phyloP scores from a whole-genome alignment of 1,284 basidiomycete genomes.

The Flammula alnicola region DNA sequence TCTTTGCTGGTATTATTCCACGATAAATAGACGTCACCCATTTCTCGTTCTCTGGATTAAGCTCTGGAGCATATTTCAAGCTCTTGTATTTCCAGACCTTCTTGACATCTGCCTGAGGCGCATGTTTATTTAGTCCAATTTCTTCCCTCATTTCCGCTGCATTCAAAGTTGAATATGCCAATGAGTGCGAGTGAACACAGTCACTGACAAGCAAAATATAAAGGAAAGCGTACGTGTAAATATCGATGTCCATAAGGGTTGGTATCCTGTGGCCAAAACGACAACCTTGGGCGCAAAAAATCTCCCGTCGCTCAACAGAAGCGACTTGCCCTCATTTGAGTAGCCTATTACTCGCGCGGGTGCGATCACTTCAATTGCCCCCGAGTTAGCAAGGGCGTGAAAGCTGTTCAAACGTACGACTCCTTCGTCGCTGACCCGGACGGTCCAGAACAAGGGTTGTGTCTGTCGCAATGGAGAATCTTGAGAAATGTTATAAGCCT shows the following conservation, averaged over 20 bases:
- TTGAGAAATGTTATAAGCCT: conserved; percentile 26
- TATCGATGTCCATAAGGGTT: conserved; percentile 51
- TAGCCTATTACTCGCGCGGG: conserved; percentile 45
- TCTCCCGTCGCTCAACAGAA: conserved; percentile 45
- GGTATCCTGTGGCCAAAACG: conserved; percentile 57
- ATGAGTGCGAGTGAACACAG: neutral
- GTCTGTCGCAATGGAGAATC: conserved; percentile 47
- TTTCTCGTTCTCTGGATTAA: conserved; percentile 22
- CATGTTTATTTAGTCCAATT: conserved; percentile 40
- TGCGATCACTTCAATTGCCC: conserved; percentile 46
- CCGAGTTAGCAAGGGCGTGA: conserved; percentile 39
- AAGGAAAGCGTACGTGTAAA: conserved; percentile 42
- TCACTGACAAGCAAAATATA: neutral
- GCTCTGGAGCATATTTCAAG: no score
- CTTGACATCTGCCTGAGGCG: conserved; percentile 13
- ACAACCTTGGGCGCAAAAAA: conserved; percentile 46
- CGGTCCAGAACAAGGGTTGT: conserved; percentile 49
- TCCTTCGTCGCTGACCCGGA: conserved; percentile 53
- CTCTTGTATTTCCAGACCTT: conserved; percentile 36
- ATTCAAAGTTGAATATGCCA: neutral
- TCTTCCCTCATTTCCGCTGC: conserved; percentile 39
- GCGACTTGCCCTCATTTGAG: conserved; percentile 39
- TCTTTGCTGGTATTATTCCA: conserved; percentile 58
- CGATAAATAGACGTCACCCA: conserved; percentile 51
- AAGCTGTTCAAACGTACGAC: conserved; percentile 41